A percentile compares a stretch with the other conserved stretches of the same genome.
phyloP scores from a whole-genome alignment of 257 asterid genomes.

The Solanum habrochaites region DNA sequence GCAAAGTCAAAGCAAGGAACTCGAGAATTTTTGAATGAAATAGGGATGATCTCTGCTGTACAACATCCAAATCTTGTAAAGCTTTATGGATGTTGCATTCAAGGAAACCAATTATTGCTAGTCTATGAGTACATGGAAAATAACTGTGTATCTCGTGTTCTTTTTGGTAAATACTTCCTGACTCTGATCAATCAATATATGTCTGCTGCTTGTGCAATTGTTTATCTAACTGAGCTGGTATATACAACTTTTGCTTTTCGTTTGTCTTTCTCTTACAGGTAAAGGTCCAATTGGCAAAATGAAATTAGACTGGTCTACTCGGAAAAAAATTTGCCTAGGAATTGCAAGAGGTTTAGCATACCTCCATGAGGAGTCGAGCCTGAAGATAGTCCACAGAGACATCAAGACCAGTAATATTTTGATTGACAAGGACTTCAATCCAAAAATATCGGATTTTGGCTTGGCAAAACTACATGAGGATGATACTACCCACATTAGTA shows the following conservation, averaged over 20 bases:
- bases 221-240: neutral
- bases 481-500: slow-evolving; percentile 70
- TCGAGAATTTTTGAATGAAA: slow-evolving; percentile 76
- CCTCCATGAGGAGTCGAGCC: slow-evolving; percentile 79
- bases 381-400: slow-evolving; percentile 86
- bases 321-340: slow-evolving; percentile 65
- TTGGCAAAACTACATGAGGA: slow-evolving; percentile 78
- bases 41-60: slow-evolving; percentile 81
- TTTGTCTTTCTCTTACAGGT: slow-evolving; percentile 29
- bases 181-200: neutral
- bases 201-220: neutral
- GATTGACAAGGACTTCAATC: slow-evolving; percentile 66
- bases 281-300: slow-evolving; percentile 23
- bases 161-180: slow-evolving; percentile 46
- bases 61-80: slow-evolving; percentile 83
- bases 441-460: slow-evolving; percentile 91
- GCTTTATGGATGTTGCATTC: slow-evolving; percentile 81
- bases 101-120: slow-evolving; percentile 69
- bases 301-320: slow-evolving; percentile 73
- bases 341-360: slow-evolving; percentile 74
- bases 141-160: slow-evolving; percentile 68
- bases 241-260: neutral
- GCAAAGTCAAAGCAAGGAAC: slow-evolving; percentile 87
- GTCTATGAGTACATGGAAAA: slow-evolving; percentile 86
- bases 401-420: slow-evolving; percentile 77